These are phyloP conservation scores for Schizophyllum commune DNA, from an alignment of 1,284 basidiomycete genomes.

Conservation along the genomic window DNA sequence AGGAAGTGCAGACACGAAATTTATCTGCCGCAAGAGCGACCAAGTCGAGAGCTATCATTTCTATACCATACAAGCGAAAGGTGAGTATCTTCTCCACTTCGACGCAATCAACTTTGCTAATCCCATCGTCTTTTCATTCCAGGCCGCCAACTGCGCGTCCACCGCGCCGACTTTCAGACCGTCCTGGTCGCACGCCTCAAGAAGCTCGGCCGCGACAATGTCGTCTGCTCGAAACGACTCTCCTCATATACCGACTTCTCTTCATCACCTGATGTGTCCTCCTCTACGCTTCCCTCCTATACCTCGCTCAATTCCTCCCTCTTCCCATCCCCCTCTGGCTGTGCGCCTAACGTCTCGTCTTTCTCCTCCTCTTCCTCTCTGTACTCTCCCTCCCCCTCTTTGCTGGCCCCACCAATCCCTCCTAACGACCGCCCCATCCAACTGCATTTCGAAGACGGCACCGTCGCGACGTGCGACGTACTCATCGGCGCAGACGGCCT, in stretches of 20 bases:
- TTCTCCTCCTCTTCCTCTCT: too few relatives aligned
- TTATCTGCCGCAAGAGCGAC: conserved; percentile 10
- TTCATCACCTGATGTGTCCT: conserved; percentile 1
- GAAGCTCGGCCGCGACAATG: conserved; percentile 16
- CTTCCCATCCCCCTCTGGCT: too few relatives aligned
- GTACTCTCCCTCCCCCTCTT: too few relatives aligned
- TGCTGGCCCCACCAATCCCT: too few relatives aligned
- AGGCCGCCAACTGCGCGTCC: conserved; percentile 36
- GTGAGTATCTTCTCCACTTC: conserved; percentile 1
- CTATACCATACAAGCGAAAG: conserved; percentile 9
- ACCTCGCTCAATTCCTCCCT: too few relatives aligned
- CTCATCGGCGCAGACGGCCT: conserved; percentile 40
- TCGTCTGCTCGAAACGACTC: conserved; percentile 36
- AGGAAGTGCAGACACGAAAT: conserved; percentile 1
- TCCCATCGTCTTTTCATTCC: background rate
- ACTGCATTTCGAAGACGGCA: conserved; percentile 28
- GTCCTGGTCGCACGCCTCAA: conserved; percentile 34
- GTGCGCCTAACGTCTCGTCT: too few relatives aligned
- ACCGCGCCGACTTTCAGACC: conserved; percentile 41
- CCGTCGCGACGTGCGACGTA: conserved; percentile 29
- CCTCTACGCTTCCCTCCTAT: too few relatives aligned
- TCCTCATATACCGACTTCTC: conserved; percentile 18
- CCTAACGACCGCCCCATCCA: conserved; percentile 13
- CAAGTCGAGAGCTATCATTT: conserved; percentile 6
- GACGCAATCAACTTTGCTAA: background rate